Evolutionary conservation across 169 alveolate genomes (phyloP).

Genomic region (Plasmodium malariae): DNA sequence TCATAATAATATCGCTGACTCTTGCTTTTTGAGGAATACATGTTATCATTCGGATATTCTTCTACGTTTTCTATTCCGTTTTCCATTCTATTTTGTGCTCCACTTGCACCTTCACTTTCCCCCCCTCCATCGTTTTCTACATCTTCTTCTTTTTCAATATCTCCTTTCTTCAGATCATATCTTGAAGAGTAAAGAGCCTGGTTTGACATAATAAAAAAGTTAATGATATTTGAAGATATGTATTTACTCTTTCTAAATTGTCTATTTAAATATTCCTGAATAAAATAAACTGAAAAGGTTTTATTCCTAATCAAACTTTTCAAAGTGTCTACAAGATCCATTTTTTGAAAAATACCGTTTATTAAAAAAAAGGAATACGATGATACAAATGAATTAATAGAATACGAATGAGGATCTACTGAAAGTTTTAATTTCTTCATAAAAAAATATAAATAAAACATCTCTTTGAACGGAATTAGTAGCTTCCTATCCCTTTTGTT

Average conservation of each 20-base stretch:
- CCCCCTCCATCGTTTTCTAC: neutral
- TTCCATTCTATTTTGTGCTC: no score
- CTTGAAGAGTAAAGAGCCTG: conserved; percentile 41
- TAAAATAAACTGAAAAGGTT: conserved; percentile 45
- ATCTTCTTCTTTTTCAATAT: neutral
- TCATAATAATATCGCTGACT: neutral
- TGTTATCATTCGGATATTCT: no score
- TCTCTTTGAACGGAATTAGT: conserved; percentile 69
- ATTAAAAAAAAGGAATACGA: conserved; percentile 58
- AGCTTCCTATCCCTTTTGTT: conserved; percentile 9
- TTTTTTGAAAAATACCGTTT: conserved; percentile 35
- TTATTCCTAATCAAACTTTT: conserved; percentile 27
- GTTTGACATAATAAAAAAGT: conserved; percentile 49
- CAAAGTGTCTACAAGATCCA: neutral
- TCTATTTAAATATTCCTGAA: conserved; percentile 30
- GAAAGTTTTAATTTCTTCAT: conserved; percentile 72
- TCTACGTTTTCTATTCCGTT: no score
- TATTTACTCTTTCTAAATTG: conserved; percentile 12
- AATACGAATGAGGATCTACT: conserved; percentile 71
- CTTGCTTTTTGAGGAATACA: no score
- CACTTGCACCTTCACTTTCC: no score
- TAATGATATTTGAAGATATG: conserved; percentile 20
- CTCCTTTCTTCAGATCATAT: neutral
- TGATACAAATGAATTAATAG: conserved; percentile 60
- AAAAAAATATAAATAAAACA: conserved; percentile 66